Percentiles rank a stretch among this genome's conserved stretches.
Conservation (phyloP, 768 basidiomycete species). For the Vishniacozyma victoriae region DNA sequence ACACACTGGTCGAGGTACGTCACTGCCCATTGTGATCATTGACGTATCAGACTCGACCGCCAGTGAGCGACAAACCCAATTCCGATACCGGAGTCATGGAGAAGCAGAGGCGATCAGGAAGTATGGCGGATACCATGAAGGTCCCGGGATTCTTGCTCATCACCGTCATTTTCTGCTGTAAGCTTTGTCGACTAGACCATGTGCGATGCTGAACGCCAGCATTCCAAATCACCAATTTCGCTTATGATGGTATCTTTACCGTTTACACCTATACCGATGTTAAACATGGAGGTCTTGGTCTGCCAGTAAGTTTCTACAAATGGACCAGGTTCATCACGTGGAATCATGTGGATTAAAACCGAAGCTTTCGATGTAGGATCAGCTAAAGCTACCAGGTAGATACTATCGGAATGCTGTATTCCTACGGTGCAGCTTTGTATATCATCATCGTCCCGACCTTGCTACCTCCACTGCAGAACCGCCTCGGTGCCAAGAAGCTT, state of each 20-base stretch:
- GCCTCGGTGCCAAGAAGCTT: conserved; percentile 8
- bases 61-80: background rate
- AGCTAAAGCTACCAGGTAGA: background rate
- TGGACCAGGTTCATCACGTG: no score
- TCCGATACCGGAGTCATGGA: no score
- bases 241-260: conserved; percentile 27
- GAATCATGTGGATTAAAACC: no score
- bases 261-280: conserved; percentile 26
- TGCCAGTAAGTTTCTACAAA: conserved; percentile 25
- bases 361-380: background rate
- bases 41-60: conserved; percentile 11
- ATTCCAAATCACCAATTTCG: conserved; percentile 17
- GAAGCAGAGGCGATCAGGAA: background rate
- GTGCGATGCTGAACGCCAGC: conserved; percentile 1
- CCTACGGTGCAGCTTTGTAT: conserved; percentile 11
- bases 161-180: conserved; percentile 15
- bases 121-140: conserved; percentile 7
- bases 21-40: no score
- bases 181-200: background rate
- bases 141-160: conserved; percentile 20
- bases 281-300: conserved; percentile 22
- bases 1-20: background rate
- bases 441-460: conserved; percentile 19
- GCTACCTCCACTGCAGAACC: conserved; percentile 18
- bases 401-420: conserved; percentile 18